These are phyloP conservation scores for Leccinum rimulosum DNA, from an alignment of 768 basidiomycete genomes.

Conservation along the genomic window DNA sequence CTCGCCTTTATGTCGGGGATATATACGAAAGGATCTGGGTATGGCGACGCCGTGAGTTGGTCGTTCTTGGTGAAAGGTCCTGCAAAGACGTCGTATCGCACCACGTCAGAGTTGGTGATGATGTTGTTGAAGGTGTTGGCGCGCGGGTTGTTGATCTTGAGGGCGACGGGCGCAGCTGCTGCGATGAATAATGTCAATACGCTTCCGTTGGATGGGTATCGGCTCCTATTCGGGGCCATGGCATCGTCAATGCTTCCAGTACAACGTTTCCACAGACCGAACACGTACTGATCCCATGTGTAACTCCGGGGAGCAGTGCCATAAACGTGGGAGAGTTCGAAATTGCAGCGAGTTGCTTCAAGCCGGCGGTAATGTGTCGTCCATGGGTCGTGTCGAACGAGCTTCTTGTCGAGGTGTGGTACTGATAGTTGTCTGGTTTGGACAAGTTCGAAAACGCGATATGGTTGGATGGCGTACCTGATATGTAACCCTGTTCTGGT, in stretches of 20 bases:
- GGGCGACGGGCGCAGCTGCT: conserved; percentile 52
- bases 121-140: conserved; percentile 58
- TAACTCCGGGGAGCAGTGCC: conserved; percentile 79
- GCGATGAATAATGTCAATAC: conserved; percentile 57
- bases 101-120: conserved; percentile 59
- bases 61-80: conserved; percentile 81
- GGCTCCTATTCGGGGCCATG: conserved; percentile 40
- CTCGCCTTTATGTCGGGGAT: conserved; percentile 51
- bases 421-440: conserved; percentile 38
- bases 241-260: neutral
- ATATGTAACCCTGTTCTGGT: conserved; percentile 61
- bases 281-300: conserved; percentile 55
- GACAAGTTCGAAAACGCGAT: neutral
- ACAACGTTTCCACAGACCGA: neutral
- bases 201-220: conserved; percentile 60
- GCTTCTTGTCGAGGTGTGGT: conserved; percentile 50
- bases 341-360: conserved; percentile 52
- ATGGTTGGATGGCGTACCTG: conserved; percentile 31
- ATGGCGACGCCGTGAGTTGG: conserved; percentile 73
- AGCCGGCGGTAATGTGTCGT: conserved; percentile 48
- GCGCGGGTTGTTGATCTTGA: conserved; percentile 62
- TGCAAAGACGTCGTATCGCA: conserved; percentile 64
- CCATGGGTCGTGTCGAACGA: conserved; percentile 64
- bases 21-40: conserved; percentile 60
- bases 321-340: conserved; percentile 60